Conservation (phyloP, 2,329 filamentous ascomycete species). For the Monosporascus sp. region DNA sequence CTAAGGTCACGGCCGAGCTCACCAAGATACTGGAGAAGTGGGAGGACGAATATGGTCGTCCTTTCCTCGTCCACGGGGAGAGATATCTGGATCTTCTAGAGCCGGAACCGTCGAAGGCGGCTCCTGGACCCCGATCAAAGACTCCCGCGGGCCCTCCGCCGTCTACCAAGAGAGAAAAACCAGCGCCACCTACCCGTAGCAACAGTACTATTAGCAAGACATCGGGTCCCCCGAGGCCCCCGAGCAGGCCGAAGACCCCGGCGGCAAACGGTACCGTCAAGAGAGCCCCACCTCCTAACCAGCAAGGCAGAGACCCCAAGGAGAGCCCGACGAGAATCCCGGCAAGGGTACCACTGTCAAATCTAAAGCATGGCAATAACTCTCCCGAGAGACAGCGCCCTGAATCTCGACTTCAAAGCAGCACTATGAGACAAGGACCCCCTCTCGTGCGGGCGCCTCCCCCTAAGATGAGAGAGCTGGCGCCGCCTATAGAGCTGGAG, state of each 20-base stretch:
- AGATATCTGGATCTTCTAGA: conserved; percentile 85
- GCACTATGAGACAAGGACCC: conserved; percentile 47
- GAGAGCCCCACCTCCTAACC: conserved; percentile 22
- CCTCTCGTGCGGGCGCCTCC: conserved; percentile 63
- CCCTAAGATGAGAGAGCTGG: conserved; percentile 85
- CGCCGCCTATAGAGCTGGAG: conserved; percentile 45
- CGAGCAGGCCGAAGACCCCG: conserved; percentile 49
- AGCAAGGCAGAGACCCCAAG: conserved; percentile 25
- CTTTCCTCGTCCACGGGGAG: conserved; percentile 89
- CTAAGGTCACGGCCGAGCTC: conserved; percentile 83
- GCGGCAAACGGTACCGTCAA: conserved; percentile 34
- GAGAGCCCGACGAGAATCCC: conserved; percentile 65
- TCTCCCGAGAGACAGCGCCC: conserved; percentile 67
- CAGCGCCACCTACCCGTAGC: conserved; percentile 28
- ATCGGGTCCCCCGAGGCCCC: conserved; percentile 14
- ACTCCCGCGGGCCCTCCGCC: conserved; percentile 63
- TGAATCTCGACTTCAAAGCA: conserved; percentile 35
- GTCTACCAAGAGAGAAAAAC: conserved; percentile 31
- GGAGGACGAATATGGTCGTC: conserved; percentile 90
- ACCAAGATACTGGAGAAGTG: conserved; percentile 75
- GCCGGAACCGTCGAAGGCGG: conserved; percentile 50
- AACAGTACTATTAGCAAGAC: conserved; percentile 32
- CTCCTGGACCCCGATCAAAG: conserved; percentile 63
- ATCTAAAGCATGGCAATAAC: conserved; percentile 66
- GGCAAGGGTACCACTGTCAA: conserved; percentile 62